These are phyloP conservation scores for Kwoniella sp. DNA, from an alignment of 768 basidiomycete genomes.

Conservation along the genomic window DNA sequence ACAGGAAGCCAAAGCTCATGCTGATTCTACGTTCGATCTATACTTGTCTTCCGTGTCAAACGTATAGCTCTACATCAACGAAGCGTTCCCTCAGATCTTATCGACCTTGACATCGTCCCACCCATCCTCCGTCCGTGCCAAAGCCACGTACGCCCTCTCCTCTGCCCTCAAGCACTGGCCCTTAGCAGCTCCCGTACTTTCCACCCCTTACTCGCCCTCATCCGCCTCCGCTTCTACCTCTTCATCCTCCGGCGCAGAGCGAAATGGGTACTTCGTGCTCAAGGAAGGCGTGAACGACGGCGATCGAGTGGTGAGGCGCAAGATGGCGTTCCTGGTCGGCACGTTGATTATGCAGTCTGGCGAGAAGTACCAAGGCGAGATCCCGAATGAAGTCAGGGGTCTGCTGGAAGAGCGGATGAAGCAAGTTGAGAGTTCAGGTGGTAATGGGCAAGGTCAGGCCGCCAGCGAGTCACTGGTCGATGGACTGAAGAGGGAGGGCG, in stretches of 20 bases:
- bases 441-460: not conserved
- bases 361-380: conserved; percentile 36
- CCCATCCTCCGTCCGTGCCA: conserved; percentile 43
- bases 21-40: not conserved
- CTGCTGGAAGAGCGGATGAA: conserved; percentile 35
- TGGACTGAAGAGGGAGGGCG: conserved; percentile 32
- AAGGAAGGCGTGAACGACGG: conserved; percentile 45
- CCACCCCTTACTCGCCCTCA: not conserved
- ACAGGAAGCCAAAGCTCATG: not conserved
- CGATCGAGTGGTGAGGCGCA: conserved; percentile 48
- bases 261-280: conserved; percentile 46
- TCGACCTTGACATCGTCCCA: conserved; percentile 45
- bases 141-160: conserved; percentile 54
- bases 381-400: conserved; percentile 38
- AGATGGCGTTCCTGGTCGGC: conserved; percentile 54
- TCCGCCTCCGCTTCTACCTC: conserved; percentile 15
- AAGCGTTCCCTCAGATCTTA: conserved; percentile 49
- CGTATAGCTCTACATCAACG: conserved; percentile 49
- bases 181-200: conserved; percentile 44
- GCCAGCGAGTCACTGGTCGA: conserved; percentile 24
- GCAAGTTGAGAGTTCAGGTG: not conserved
- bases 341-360: conserved; percentile 49
- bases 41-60: not conserved
- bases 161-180: conserved; percentile 56
- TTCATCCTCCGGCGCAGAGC: not conserved